Conservation (phyloP, 2,329 filamentous ascomycete species). For the Erysiphe pulchra region DNA sequence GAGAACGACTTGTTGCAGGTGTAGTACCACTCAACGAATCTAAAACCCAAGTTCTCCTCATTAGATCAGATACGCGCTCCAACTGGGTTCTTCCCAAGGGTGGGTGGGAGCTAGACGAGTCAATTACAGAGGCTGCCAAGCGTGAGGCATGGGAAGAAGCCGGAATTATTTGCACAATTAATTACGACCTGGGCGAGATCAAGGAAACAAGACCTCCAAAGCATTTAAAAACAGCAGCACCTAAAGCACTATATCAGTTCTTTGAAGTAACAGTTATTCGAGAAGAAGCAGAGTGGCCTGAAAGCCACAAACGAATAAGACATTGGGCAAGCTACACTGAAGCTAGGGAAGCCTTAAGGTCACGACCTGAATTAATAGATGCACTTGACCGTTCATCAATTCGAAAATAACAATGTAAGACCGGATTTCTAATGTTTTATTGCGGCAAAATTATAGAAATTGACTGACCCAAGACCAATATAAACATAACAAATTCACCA, state of each 20-base stretch:
- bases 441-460: not conserved
- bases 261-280: slow-evolving; percentile 71
- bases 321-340: slow-evolving; percentile 73
- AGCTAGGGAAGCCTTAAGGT: slow-evolving; percentile 51
- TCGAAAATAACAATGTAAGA: slow-evolving; percentile 11
- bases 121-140: slow-evolving; percentile 59
- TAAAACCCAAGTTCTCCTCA: slow-evolving; percentile 70
- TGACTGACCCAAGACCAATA: not conserved
- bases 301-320: slow-evolving; percentile 72
- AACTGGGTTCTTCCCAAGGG: slow-evolving; percentile 96
- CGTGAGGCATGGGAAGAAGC: slow-evolving; percentile 97
- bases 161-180: slow-evolving; percentile 65
- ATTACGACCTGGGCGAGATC: slow-evolving; percentile 68
- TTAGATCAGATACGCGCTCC: slow-evolving; percentile 73
- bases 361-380: slow-evolving; percentile 67
- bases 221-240: slow-evolving; percentile 34
- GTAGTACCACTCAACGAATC: slow-evolving; percentile 74
- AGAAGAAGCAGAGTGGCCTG: slow-evolving; percentile 75
- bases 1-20: slow-evolving; percentile 84
- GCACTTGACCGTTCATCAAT: slow-evolving; percentile 47
- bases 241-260: slow-evolving; percentile 47
- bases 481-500: not conserved
- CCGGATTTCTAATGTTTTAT: slow-evolving; percentile 10
- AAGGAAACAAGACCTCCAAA: slow-evolving; percentile 63
- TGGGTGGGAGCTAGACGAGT: slow-evolving; percentile 90